A percentile compares a stretch with the other conserved stretches of the same genome.
Evolutionary conservation across 345 rosid species (phyloP).

Genomic region (Cardamine occulta): DNA sequence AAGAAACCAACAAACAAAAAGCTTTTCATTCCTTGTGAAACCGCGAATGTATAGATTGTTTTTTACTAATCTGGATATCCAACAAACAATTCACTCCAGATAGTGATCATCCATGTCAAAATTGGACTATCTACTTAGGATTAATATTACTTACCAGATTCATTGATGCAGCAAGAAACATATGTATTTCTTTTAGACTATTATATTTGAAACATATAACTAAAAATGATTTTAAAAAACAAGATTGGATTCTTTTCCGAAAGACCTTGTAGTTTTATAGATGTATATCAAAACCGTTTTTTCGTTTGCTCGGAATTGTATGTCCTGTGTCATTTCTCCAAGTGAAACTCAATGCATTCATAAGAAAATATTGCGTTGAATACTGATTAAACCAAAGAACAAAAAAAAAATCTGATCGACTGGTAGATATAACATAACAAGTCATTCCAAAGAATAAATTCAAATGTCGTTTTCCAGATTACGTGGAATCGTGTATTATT

Average conservation of each 20-base stretch:
- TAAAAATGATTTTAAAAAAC: background rate
- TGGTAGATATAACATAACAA: slow-evolving; percentile 7
- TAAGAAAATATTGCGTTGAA: background rate
- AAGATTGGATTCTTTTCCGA: background rate
- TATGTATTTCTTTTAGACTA: background rate
- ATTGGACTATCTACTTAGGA: background rate
- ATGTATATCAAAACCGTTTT: too few species aligned
- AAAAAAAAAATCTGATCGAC: slow-evolving; percentile 8
- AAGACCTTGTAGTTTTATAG: too few species aligned
- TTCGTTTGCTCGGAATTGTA: too few species aligned
- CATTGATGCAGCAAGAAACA: background rate
- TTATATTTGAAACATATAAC: too few species aligned
- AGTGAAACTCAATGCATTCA: background rate
- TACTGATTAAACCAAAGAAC: background rate
- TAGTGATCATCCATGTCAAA: background rate
- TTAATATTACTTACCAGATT: background rate
- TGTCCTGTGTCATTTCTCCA: background rate
- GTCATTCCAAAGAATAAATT: background rate
- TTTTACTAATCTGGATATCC: slow-evolving; percentile 7
- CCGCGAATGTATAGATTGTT: slow-evolving; percentile 26
- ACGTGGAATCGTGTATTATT: slow-evolving; percentile 25
- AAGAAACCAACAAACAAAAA: background rate
- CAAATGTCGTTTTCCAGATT: slow-evolving; percentile 29
- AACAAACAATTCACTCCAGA: background rate
- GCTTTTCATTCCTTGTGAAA: background rate